phyloP scores from a whole-genome alignment of 192 early-diverging fungal species.

The Entrophospora sp. region DNA sequence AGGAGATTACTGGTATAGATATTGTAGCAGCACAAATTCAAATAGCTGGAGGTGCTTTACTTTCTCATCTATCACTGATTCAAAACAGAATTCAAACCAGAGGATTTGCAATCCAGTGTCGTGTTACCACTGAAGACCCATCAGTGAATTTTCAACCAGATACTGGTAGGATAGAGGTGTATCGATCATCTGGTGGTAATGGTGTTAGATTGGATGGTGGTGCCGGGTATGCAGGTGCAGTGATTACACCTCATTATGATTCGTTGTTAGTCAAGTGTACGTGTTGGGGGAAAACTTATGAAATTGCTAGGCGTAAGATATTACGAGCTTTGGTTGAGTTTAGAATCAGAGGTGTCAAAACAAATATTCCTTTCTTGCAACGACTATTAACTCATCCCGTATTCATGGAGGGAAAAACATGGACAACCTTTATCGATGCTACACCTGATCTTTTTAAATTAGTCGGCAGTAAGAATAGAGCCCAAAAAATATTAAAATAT shows the following conservation, averaged over 20 bases:
- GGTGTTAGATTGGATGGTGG: constrained; percentile 85
- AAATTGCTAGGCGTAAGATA: constrained; percentile 82
- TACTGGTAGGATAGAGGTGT: constrained; percentile 91
- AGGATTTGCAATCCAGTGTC: constrained; percentile 91
- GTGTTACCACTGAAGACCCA: constrained; percentile 95
- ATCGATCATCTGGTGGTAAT: constrained; percentile 82
- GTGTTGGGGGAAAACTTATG: constrained; percentile 79
- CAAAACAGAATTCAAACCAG: constrained; percentile 75
- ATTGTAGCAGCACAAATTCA: constrained; percentile 90
- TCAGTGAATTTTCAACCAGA: constrained; percentile 91
- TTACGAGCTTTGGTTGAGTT: constrained; percentile 87
- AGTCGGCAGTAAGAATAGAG: constrained; percentile 74
- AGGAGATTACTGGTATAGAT: constrained; percentile 94
- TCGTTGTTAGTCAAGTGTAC: constrained; percentile 89
- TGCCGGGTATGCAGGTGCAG: constrained; percentile 79
- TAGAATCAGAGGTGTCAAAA: constrained; percentile 93
- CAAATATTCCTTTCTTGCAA: constrained; percentile 91
- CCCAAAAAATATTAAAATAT: constrained; percentile 79
- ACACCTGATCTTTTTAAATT: constrained; percentile 82
- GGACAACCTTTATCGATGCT: constrained; percentile 99
- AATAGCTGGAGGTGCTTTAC: constrained; percentile 79
- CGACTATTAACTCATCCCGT: constrained; percentile 74
- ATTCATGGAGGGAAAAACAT: constrained; percentile 75
- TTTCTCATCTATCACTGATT: constrained; percentile 68
- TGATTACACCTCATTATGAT: constrained; percentile 94